Evolutionary conservation across 2,329 filamentous ascomycete species (phyloP).

Genomic region (Aspergillus pseudoviridinutans): DNA sequence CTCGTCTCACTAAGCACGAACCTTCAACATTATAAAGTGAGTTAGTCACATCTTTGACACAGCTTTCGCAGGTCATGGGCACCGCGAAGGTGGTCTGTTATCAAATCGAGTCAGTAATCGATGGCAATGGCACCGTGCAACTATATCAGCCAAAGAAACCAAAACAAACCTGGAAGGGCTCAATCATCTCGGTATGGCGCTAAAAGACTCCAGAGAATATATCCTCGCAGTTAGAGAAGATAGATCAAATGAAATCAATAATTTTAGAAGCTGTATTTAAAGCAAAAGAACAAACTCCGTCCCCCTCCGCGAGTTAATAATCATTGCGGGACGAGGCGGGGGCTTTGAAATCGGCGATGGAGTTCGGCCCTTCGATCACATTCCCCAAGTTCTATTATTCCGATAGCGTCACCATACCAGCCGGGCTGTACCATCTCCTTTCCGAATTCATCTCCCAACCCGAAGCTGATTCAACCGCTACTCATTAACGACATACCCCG

Average conservation of each 20-base stretch:
- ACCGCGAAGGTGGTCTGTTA: constrained; percentile 89
- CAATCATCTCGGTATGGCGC: constrained; percentile 29
- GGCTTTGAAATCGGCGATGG: constrained; percentile 32
- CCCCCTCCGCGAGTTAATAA: not conserved
- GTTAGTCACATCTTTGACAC: constrained; percentile 79
- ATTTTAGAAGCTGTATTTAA: not conserved
- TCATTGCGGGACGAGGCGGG: constrained; percentile 20
- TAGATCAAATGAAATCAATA: not conserved
- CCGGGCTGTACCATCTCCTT: not conserved
- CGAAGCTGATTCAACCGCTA: constrained; percentile 7
- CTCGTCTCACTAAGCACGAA: constrained; percentile 28
- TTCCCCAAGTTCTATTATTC: constrained; percentile 15
- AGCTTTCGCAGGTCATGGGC: constrained; percentile 84
- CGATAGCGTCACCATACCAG: constrained; percentile 25
- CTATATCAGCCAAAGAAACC: not conserved
- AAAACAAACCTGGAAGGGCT: constrained; percentile 44
- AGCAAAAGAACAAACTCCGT: constrained; percentile 8
- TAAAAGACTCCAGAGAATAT: not conserved
- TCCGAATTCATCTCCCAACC: constrained; percentile 8
- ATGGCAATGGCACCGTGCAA: not conserved
- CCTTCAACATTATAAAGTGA: constrained; percentile 70
- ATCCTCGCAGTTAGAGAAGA: not conserved
- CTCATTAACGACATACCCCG: constrained; percentile 3
- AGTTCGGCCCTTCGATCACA: constrained; percentile 13
- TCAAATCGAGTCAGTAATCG: constrained; percentile 11